Evolutionary conservation across 352 stramenopile species (phyloP), one percentile per base, ranked within the genome.

Genomic region (Globisporangium splendens): DNA sequence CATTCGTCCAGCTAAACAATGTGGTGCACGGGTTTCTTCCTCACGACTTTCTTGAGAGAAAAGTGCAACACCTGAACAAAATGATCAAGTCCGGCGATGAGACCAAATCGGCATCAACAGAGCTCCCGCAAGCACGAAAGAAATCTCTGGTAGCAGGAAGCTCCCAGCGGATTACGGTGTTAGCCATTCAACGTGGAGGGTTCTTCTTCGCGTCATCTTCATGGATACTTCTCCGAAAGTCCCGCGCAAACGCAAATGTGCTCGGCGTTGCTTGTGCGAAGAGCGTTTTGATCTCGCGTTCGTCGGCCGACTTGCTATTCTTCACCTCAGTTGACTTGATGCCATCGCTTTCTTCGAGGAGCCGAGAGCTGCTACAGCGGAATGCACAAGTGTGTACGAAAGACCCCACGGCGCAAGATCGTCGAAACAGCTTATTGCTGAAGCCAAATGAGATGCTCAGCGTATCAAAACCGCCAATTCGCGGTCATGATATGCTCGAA

Each of bases 21-120:
- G 51, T 62, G 3, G 77, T 75, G n/a, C 79, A 89, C 24, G 79
- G 79, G 0, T 87, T 87, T 54, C 63, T 89, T 0, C 54, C 76
- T 0, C 62, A 68, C 11, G 64, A 72, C 21, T 86, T 70, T 24
- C 47, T 86, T 24, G 63, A 49, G 41, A 62, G 20, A 56, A 69
- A 43, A 33, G 66, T 38, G 39, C 63, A 50, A 48, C 51, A 13
- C 44, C 63, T 52, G 38, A 54, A 42, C 12, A 50, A n/a, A 33
- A 46, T 50, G 21, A 21, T 5, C 14, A 35, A 31, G 17, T 4
- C 31, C 10, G 39, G 28, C 7, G 28, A 10, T 35, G 28, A 35
- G 5, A 35, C 5, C 22, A 18, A 31, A 56, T 60, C 20, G 63
- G 14, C n/a, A 15, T 24, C 50, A n/a, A 38, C 13, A 47, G 20